Percentiles rank a stretch among this genome's conserved stretches.
These are phyloP conservation scores for Cystofilobasidium macerans DNA, from an alignment of 768 basidiomycete genomes.

Conservation along the genomic window DNA sequence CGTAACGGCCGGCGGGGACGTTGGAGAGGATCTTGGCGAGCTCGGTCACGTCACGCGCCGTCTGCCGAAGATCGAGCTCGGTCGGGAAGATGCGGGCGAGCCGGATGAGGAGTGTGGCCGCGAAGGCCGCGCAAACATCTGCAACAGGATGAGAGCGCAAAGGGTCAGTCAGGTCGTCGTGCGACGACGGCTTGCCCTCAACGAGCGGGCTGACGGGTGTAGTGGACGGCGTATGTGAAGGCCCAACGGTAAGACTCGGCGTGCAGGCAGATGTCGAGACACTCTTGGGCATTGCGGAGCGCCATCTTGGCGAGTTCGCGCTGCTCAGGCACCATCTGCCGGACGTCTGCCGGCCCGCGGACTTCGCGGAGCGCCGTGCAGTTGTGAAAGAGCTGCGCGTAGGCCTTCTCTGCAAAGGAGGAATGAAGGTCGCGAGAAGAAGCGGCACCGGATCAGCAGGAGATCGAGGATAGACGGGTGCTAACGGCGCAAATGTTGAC, in stretches of 20 bases:
- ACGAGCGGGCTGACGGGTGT: slow-evolving; percentile 37
- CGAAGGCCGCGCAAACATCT: slow-evolving; percentile 86
- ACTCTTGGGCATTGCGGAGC: slow-evolving; percentile 67
- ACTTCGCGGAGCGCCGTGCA: slow-evolving; percentile 43
- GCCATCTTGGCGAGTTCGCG: slow-evolving; percentile 68
- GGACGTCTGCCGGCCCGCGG: slow-evolving; percentile 72
- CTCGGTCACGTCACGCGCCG: slow-evolving; percentile 65
- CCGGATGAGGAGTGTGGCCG: slow-evolving; percentile 78
- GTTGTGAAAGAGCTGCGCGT: slow-evolving; percentile 37
- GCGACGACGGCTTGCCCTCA: no score
- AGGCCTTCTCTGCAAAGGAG: slow-evolving; percentile 21
- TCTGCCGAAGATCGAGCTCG: slow-evolving; percentile 64
- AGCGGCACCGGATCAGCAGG: background rate
- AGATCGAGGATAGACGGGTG: background rate
- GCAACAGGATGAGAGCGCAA: slow-evolving; percentile 46
- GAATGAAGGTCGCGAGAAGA: background rate
- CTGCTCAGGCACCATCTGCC: slow-evolving; percentile 68
- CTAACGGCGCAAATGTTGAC: slow-evolving; percentile 37
- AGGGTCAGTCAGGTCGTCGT: no score
- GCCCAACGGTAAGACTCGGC: slow-evolving; percentile 66
- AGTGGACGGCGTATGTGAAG: slow-evolving; percentile 62
- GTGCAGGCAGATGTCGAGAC: slow-evolving; percentile 73
- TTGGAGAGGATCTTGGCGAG: slow-evolving; percentile 64
- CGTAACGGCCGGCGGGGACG: slow-evolving; percentile 86
- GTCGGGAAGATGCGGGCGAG: slow-evolving; percentile 77